Base-by-base conservation (phyloP, 2,329 filamentous ascomycete species). In the Colletotrichum sp. region DNA sequence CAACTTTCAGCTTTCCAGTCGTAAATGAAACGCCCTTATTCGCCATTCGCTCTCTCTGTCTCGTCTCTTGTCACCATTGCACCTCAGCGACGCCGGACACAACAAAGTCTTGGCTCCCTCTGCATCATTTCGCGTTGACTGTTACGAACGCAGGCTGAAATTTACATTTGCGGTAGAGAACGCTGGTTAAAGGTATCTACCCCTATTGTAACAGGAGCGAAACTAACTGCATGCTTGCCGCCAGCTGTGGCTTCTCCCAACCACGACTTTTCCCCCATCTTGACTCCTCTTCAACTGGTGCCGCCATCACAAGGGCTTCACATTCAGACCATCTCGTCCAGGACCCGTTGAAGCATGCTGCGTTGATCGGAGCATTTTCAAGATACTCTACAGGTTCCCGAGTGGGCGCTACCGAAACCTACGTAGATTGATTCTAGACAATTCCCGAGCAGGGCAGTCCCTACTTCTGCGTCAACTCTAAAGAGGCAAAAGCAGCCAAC, bases 1-100 rank as follows among this genome's bases (percentile, higher is more conserved):
- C 77, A 76, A 66, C 27, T 55, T 61, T 69, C 66, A 69, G 66
- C 67, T 34, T 39, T 68, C 58, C 52, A 60, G 60, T 75, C 71
- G 74, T 76, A 76, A 75, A 76, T 74, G 58, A 73, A 74, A 70
- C 70, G 70, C 71, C 71, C 39, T 52, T 52, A n/a, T 25, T 61
- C 74, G 74, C 71, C 74, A 70, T 75, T 27, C 61, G 52, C 67
- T 56, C 55, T 66, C 67, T 61, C 28, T 74, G 52, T 22, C 62
- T 61, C 56, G 43, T 76, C 61, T 56, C n/a, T 36, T 48, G 30
- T 68, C 70, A 48, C 22, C 43, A n/a, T 48, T 69, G 74, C 70
- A 60, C 30, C 30, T 27, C 34, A 60, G 64, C 65, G 34, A 64
- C 27, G 36, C 28, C 48, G 34, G 32, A 43, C 48, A 30, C 15